A percentile compares a stretch with the other conserved stretches of the same genome.
These are phyloP conservation scores for Torrubiellomyces zombiae DNA, from an alignment of 2,329 filamentous ascomycete species.

Conservation along the genomic window DNA sequence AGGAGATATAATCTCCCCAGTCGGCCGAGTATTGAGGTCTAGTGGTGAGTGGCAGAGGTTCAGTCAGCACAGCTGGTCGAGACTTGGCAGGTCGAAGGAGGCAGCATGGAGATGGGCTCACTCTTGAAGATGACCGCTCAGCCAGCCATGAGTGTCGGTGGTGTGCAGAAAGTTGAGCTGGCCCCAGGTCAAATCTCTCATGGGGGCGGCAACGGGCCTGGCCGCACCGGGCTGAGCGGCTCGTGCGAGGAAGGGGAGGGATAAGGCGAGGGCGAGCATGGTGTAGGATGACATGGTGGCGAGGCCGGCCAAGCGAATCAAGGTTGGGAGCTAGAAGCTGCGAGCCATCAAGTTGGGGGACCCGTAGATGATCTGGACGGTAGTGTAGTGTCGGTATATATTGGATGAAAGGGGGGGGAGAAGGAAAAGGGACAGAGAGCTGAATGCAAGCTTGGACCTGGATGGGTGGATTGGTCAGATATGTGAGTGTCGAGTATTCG, in stretches of 20 bases:
- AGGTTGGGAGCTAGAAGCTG: not conserved
- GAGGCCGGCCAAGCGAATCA: too few relatives aligned
- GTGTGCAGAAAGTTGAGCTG: constrained; percentile 95
- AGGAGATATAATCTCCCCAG: constrained; percentile 96
- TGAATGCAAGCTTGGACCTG: too few relatives aligned
- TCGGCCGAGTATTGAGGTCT: constrained; percentile 86
- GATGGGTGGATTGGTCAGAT: too few relatives aligned
- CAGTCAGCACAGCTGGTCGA: too few relatives aligned
- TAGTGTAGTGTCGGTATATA: too few relatives aligned
- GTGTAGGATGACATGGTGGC: constrained; percentile 12
- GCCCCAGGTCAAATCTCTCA: constrained; percentile 79
- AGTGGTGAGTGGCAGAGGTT: constrained; percentile 1
- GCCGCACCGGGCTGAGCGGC: constrained; percentile 64
- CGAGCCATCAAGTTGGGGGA: too few relatives aligned
- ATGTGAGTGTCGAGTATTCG: too few relatives aligned
- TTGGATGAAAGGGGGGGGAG: too few relatives aligned
- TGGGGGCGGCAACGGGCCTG: constrained; percentile 59
- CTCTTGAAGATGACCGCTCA: constrained; percentile 85
- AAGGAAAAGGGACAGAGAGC: too few relatives aligned
- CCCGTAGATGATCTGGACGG: too few relatives aligned
- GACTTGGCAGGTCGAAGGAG: not conserved
- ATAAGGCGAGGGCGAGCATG: constrained; percentile 13
- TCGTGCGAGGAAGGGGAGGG: constrained; percentile 17
- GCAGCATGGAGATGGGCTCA: constrained; percentile 20
- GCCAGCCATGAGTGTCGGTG: constrained; percentile 92